Evolutionary conservation across 768 basidiomycete genomes (phyloP), one percentile per base, ranked within the genome.

Genomic region (Dictyophora rubrovolvata): DNA sequence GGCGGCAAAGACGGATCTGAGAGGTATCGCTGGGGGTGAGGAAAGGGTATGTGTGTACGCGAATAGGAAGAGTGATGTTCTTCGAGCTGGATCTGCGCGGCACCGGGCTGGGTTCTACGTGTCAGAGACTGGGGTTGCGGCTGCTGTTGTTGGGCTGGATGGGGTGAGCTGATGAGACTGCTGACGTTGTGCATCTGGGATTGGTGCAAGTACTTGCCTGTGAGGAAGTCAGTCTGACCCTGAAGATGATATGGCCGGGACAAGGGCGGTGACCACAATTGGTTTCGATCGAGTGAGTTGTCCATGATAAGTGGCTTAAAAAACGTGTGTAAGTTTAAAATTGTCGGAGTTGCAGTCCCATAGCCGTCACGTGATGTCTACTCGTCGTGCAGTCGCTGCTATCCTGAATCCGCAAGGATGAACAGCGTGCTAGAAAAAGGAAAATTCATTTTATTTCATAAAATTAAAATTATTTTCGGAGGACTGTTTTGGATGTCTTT

Each of bases 371-470:
- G 23, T 36, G 35, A 35, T 17, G 20, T 61, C 48, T 2, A 90
- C 89, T 59, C 70, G 77, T 48, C 88, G 80, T 46, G 88, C 88
- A 12, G 88, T 90, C 2, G 88, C 88, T 28, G 87, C 87, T 62
- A 90, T 86, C 2, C 88, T 79, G 68, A 89, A 86, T 66, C 85
- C 84, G 56, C 77, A 75, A 11, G 88, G 88, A 59, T 85, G 69
- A 5, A 90, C 88, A 6, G 84, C 85, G 61, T 90, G 88, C 66
- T 89, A 54, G 17, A 42, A 61, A 20, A n/a, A 9, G 56, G 12
- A 33, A 64, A 51, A 67, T 60, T 59, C 56, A 61, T 60, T 54
- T 8, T 59, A n/a, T 8, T 34, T 23, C 4, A 60, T 8, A 57
- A 23, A 49, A 14, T 12, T 42, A 12, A 14, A 5, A 12, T 12